Percentiles rank a stretch among this genome's conserved stretches.
These are phyloP conservation scores for Linum usitatissimum DNA, from an alignment of 345 rosid species.

Conservation along the genomic window DNA sequence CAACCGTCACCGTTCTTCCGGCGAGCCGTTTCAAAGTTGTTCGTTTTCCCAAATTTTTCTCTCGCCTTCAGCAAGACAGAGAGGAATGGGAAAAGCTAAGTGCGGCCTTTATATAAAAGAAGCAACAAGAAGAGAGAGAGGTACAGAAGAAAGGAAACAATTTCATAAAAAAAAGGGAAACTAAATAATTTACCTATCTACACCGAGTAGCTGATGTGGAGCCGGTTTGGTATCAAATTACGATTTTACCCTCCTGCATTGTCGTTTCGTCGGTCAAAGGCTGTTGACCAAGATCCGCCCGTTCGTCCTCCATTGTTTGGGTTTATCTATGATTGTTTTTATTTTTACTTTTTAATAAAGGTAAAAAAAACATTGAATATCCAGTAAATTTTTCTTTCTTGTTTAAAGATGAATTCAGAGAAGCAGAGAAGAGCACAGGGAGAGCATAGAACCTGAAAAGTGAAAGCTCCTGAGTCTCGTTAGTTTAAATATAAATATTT, in stretches of 20 bases:
- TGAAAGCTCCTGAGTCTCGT: no score
- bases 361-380: no score
- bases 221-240: conserved; percentile 11
- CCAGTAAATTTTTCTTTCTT: no score
- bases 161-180: conserved; percentile 5
- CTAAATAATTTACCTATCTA: background rate
- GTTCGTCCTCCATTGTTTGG: conserved; percentile 17
- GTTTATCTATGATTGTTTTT: background rate
- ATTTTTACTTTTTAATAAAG: no score
- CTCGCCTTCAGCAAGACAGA: conserved; percentile 18
- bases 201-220: no score
- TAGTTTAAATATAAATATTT: no score
- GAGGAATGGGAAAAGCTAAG: conserved; percentile 16
- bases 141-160: conserved; percentile 24
- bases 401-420: no score
- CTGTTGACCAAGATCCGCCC: conserved; percentile 40
- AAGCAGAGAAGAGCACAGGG: no score
- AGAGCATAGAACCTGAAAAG: no score
- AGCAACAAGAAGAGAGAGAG: conserved; percentile 11
- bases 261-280: conserved; percentile 38
- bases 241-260: conserved; percentile 19
- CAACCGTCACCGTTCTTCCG: conserved; percentile 12
- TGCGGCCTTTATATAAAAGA: conserved; percentile 26
- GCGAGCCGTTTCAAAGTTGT: background rate
- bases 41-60: background rate